Evolutionary conservation across 1,284 basidiomycete species (phyloP).

Genomic region (Cryptococcus neoformans): DNA sequence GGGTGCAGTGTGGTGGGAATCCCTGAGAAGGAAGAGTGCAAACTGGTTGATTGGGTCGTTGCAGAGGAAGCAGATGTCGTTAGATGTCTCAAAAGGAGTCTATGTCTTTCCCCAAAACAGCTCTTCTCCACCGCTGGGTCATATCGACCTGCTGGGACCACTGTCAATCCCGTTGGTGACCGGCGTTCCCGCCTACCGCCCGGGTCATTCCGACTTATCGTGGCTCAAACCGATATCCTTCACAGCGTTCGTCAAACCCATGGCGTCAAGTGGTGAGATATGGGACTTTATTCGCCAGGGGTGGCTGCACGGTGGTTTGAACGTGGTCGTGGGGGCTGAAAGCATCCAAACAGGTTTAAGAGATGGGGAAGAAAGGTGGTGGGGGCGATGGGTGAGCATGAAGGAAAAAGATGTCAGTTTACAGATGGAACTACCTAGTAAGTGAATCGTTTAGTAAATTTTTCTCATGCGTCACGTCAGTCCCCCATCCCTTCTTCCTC

Average conservation of each 20-base stretch:
- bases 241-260: constrained; percentile 27
- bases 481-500: constrained; percentile 19
- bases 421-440: constrained; percentile 31
- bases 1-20: constrained; percentile 45
- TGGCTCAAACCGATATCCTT: constrained; percentile 34
- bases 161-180: constrained; percentile 29
- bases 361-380: constrained; percentile 18
- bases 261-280: constrained; percentile 34
- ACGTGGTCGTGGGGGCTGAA: constrained; percentile 24
- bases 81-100: constrained; percentile 19
- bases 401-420: constrained; percentile 29
- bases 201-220: constrained; percentile 1
- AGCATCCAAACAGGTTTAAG: constrained; percentile 22
- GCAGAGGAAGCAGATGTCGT: constrained; percentile 12
- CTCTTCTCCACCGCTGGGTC: constrained; percentile 21
- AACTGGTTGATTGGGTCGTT: constrained; percentile 17
- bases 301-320: constrained; percentile 33
- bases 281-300: constrained; percentile 34
- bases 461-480: constrained; percentile 15
- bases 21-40: constrained; percentile 25
- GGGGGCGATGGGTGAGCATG: constrained; percentile 21
- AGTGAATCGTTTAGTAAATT: constrained; percentile 41
- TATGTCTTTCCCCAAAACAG: constrained; percentile 17
- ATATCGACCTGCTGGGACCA: constrained; percentile 17
- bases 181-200: constrained; percentile 5